Base-by-base conservation (phyloP, 805 yeast species). In the Komagataella phaffii region DNA sequence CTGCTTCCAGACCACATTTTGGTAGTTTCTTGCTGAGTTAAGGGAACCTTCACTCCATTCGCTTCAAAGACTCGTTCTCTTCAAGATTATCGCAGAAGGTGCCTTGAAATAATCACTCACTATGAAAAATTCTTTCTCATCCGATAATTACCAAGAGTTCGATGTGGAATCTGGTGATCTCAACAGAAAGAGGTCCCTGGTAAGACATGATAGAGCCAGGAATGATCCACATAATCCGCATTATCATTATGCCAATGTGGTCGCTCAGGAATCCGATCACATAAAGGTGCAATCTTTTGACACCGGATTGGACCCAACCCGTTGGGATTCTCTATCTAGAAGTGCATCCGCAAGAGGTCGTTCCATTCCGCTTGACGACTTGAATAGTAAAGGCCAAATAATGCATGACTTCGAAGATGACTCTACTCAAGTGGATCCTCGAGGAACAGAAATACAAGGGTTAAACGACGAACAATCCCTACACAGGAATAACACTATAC, bases 141-240 rank as follows among this genome's bases (percentile, higher is more conserved):
- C 14, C 40, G 40, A 30, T 30, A 45, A 24, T 7, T 52, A 52
- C 46, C 53, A 48, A 17, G 55, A 54, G 7, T 50, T 49, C 21
- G 56, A 72, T 59, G 48, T 63, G 3, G 74, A 69, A 51, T 52
- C 68, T 3, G 68, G 68, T 45, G 58, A 56, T 7, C 47, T 75
- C 17, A 62, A 66, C 47, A 61, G 83, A 52, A 86, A 83, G 63
- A 74, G 79, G 57, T 85, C 96, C 0, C 70, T 91, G 55, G 85
- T 91, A 36, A 76, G 88, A 55, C 95, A 95, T 3, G 98, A 91
- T 61, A 78, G 98, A 57, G 81, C 85, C 45, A 47, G 50, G 17
- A 45, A 49, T 19, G 53, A 52, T 45, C 55, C 47, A 23, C 40
- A 24, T 45, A 48, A 24, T 17, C 45, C 59, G 73, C 79, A 83